These are phyloP conservation scores for Neodidymelliopsis sp. DNA, from an alignment of 2,329 filamentous ascomycete species.

Conservation along the genomic window DNA sequence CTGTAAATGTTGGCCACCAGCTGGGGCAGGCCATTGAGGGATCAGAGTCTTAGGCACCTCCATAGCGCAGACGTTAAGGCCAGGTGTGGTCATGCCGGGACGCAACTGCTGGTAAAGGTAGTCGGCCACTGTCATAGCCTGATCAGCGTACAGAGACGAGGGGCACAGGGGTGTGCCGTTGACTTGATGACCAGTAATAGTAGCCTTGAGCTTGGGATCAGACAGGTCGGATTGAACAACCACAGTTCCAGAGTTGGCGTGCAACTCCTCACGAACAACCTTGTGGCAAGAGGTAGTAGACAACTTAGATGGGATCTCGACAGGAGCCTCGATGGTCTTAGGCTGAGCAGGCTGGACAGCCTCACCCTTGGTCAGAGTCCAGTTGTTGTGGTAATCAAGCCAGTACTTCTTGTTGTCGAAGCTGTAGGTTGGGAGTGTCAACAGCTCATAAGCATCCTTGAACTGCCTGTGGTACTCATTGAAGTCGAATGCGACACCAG, in stretches of 20 bases:
- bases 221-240: slow-evolving; percentile 72
- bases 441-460: slow-evolving; percentile 63
- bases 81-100: slow-evolving; percentile 63
- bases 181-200: slow-evolving; percentile 71
- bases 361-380: slow-evolving; percentile 73
- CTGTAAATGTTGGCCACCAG: slow-evolving; percentile 65
- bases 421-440: slow-evolving; percentile 72
- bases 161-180: slow-evolving; percentile 72
- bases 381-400: slow-evolving; percentile 76
- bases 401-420: slow-evolving; percentile 78
- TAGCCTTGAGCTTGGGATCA: slow-evolving; percentile 67
- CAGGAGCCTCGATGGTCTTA: slow-evolving; percentile 47
- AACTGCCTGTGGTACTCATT: slow-evolving; percentile 73
- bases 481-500: slow-evolving; percentile 72
- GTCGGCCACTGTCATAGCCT: slow-evolving; percentile 70
- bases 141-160: slow-evolving; percentile 69
- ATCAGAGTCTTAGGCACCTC: slow-evolving; percentile 76
- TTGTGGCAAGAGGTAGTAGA: slow-evolving; percentile 72
- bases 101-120: slow-evolving; percentile 71
- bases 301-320: slow-evolving; percentile 60
- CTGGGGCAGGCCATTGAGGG: slow-evolving; percentile 57
- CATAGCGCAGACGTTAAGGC: slow-evolving; percentile 71
- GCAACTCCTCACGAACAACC: slow-evolving; percentile 68
- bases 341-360: slow-evolving; percentile 53
- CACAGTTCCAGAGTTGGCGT: slow-evolving; percentile 65